Conservation (phyloP, 2,329 filamentous ascomycete species). For the Trichoderma simmonsii region DNA sequence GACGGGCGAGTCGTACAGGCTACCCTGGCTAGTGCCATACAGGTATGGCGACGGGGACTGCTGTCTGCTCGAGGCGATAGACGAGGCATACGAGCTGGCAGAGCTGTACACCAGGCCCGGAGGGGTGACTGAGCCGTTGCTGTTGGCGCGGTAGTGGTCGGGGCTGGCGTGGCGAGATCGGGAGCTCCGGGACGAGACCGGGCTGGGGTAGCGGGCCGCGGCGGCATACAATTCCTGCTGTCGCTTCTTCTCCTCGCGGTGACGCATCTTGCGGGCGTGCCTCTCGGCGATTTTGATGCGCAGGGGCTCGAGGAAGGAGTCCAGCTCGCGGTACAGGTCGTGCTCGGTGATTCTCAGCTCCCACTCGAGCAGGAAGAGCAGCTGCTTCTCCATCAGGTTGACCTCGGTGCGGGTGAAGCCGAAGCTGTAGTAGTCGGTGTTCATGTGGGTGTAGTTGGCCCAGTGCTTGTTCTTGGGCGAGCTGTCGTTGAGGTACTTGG, state of each 20-base stretch:
- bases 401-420: constrained; percentile 94
- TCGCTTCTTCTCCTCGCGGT: constrained; percentile 45
- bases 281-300: constrained; percentile 56
- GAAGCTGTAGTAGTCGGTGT: constrained; percentile 63
- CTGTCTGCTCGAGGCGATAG: constrained; percentile 46
- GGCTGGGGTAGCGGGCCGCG: constrained; percentile 42
- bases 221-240: constrained; percentile 38
- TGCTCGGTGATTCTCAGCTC: constrained; percentile 81
- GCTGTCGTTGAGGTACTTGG: constrained; percentile 98
- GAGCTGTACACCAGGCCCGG: constrained; percentile 51
- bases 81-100: constrained; percentile 49
- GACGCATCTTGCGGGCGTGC: constrained; percentile 49
- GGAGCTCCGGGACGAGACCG: constrained; percentile 44
- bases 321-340: constrained; percentile 83
- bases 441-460: constrained; percentile 86
- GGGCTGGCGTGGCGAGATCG: constrained; percentile 41
- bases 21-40: constrained; percentile 35
- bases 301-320: constrained; percentile 84
- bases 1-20: constrained; percentile 50
- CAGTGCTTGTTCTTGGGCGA: constrained; percentile 99
- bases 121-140: constrained; percentile 40
- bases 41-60: constrained; percentile 46
- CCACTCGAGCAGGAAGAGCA: constrained; percentile 93
- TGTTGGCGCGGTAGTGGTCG: constrained; percentile 39
- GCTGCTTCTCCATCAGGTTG: constrained; percentile 99